Base-by-base conservation (phyloP, 2,329 filamentous ascomycete species). In the Dothistroma pini region DNA sequence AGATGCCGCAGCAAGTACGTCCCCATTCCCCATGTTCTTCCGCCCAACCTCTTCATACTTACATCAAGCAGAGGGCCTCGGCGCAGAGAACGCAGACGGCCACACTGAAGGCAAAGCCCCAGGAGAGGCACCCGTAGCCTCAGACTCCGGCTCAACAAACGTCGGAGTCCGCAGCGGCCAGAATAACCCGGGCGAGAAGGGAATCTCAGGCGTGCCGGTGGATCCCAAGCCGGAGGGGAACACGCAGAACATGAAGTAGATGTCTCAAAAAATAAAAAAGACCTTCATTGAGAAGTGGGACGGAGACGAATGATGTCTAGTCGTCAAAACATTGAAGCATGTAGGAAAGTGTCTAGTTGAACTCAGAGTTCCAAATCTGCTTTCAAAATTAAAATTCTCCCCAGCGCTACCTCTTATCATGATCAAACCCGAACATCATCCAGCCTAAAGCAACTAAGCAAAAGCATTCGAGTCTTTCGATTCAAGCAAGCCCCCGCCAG, bases 111-210 rank as follows among this genome's bases (percentile, higher is more conserved):
- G 63, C 49, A 54, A 65, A 34, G 50, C 47, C 9, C 72, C 72
- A 7, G 72, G 73, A 50, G 66, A 73, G 49, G 69, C 69, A 19
- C 69, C 72, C 29, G 72, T 74, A 6, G 72, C 72, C 4, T 74
- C 71, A 16, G 73, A 75, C 66, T 75, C 72, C 9, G 69, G 70
- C 11, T 65, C 67, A 25, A 71, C 70, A 32, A 71, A 68, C 52
- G 70, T 72, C 4, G 73, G 72, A 12, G 68, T 74, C 34, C 63
- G 70, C 21, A 63, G 64, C 1, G 66, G 68, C 11, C 64, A 65
- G 21, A 74, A 75, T 61, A 68, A 70, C 59, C 71, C 70, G 0
- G 73, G 73, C n/a, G 73, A 74, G 64, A 71, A 75, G 68, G 72
- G 72, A 16, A 72, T 74, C 56, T 66, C 57, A 29, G 72, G 71